Base-by-base conservation (phyloP, 805 yeast species). In the Metschnikowia koreensis region DNA sequence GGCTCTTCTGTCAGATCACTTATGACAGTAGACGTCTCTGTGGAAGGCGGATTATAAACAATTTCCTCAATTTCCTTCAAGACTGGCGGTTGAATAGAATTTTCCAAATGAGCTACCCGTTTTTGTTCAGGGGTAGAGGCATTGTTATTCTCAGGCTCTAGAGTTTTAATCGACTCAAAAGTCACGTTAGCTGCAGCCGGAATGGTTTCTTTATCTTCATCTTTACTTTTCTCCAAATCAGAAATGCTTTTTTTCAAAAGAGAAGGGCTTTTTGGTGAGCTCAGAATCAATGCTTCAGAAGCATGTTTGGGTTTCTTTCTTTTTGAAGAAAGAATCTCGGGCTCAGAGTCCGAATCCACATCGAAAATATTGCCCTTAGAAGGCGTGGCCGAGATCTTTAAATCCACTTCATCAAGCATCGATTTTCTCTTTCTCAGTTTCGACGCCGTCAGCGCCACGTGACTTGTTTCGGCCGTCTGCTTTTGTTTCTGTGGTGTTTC, bases 351-450 rank as follows among this genome's bases (percentile, higher is more conserved):
- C 7, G 56, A 46, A 3, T 57, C 61, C 5, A 59, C 51, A 11
- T 51, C 61, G 40, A 59, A 59, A 10, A 59, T 15, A 28, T 57
- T 59, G 29, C 62, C 62, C 40, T 56, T 57, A 2, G 55, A 39
- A 2, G 56, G 60, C 6, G 55, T 38, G 22, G 44, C 47, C 7
- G 56, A 31, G 41, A 46, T 36, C 13, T 55, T 52, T 9, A 53
- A 31, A 28, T 41, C 53, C 8, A 43, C 49, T n/a, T 50, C 53
- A 11, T 48, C 52, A 12, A 54, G 50, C 57, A 54, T 59, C 7
- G 59, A 54, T 40, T 44, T 47, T 22, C 57, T 44, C 22, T 57
- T 58, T 7, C 42, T 51, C 50, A 46, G 47, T 9, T 41, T 27
- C 4, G 54, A 41, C 1, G 38, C 45, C 12, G 31, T 26, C 41